Conservation (phyloP, 2,329 filamentous ascomycete genomes). For the Cladosporium phlei region DNA sequence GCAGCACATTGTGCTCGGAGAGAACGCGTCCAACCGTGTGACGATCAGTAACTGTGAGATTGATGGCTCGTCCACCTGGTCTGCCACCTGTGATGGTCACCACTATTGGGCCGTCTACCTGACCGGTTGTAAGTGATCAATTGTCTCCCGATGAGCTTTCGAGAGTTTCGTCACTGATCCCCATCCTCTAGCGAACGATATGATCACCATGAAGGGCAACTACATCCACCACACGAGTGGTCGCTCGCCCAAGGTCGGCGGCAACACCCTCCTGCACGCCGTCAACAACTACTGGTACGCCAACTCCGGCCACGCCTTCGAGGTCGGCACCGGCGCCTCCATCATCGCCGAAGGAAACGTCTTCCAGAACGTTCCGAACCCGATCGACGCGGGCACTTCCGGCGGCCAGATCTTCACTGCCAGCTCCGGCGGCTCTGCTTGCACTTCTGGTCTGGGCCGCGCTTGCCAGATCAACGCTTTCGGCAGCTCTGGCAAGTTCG, state of each 20-base stretch:
- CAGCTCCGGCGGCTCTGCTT: slow-evolving; percentile 18
- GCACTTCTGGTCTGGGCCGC: slow-evolving; percentile 42
- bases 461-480: slow-evolving; percentile 46
- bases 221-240: slow-evolving; percentile 55
- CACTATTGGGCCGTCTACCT: slow-evolving; percentile 59
- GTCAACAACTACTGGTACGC: slow-evolving; percentile 57
- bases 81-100: slow-evolving; percentile 52
- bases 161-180: too few species aligned
- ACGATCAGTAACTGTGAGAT: slow-evolving; percentile 57
- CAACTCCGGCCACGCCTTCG: slow-evolving; percentile 52
- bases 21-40: slow-evolving; percentile 48
- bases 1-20: slow-evolving; percentile 56
- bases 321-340: slow-evolving; percentile 34
- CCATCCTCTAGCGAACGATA: too few species aligned
- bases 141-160: too few species aligned
- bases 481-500: slow-evolving; percentile 17
- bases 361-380: slow-evolving; percentile 50
- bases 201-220: slow-evolving; percentile 55
- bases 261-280: slow-evolving; percentile 53
- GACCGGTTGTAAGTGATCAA: too few species aligned
- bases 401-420: slow-evolving; percentile 39
- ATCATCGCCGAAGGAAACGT: slow-evolving; percentile 55
- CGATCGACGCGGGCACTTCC: slow-evolving; percentile 33
- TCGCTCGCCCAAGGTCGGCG: slow-evolving; percentile 50
- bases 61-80: slow-evolving; percentile 50